These are phyloP conservation scores for Sclerotinia nivalis DNA, from an alignment of 2,329 filamentous ascomycete genomes.

Conservation along the genomic window DNA sequence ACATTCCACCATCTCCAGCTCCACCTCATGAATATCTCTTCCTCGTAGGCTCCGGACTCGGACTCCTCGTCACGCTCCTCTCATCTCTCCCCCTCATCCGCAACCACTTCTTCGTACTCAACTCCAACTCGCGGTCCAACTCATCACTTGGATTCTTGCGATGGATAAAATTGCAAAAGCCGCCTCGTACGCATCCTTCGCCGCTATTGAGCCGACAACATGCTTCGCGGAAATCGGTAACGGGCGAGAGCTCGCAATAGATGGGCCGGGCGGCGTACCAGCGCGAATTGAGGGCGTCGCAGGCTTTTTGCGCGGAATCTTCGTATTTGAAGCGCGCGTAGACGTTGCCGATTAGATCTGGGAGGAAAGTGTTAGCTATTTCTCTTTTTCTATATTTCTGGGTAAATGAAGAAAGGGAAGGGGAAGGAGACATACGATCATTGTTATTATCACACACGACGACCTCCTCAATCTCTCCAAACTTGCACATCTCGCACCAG, in stretches of 20 bases:
- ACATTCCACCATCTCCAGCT: neutral
- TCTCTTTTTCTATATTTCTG: conserved; percentile 28
- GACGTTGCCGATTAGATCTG: conserved; percentile 95
- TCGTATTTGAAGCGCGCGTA: conserved; percentile 99
- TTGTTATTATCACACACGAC: conserved; percentile 99
- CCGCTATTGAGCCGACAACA: conserved; percentile 93
- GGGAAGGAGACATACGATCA: conserved; percentile 50
- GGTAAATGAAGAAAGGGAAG: neutral
- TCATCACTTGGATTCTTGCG: conserved; percentile 91
- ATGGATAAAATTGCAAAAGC: conserved; percentile 99
- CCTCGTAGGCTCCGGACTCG: conserved; percentile 80
- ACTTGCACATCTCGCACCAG: conserved; percentile 99
- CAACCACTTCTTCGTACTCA: conserved; percentile 96
- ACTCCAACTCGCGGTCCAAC: conserved; percentile 81
- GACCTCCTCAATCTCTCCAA: conserved; percentile 94
- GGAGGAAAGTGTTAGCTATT: neutral
- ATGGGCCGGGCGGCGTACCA: conserved; percentile 98
- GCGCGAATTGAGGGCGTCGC: conserved; percentile 88
- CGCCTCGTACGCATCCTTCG: conserved; percentile 91
- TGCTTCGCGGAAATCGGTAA: conserved; percentile 97
- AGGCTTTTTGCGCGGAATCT: conserved; percentile 89
- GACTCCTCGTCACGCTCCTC: conserved; percentile 77
- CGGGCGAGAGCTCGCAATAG: conserved; percentile 95
- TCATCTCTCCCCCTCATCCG: conserved; percentile 80
- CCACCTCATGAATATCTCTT: conserved; percentile 58